A percentile compares a stretch with the other conserved stretches of the same genome.
These are phyloP conservation scores for Pseudogymnoascus sp. DNA, from an alignment of 2,329 filamentous ascomycete species.

Conservation along the genomic window DNA sequence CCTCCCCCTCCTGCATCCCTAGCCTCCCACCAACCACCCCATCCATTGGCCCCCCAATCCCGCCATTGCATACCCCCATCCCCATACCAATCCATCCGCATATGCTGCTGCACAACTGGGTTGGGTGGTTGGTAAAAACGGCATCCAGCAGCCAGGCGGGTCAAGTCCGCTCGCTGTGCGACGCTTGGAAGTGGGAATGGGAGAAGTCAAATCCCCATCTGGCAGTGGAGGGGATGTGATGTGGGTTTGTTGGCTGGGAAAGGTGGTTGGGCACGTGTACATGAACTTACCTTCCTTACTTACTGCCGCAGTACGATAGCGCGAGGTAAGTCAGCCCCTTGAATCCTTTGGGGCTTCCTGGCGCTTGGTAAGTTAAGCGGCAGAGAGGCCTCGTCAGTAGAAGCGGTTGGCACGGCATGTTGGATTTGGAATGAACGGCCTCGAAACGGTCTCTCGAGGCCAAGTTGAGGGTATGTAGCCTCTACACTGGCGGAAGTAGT, in stretches of 20 bases:
- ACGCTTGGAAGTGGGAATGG: neutral
- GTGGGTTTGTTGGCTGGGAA: neutral
- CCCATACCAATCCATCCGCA: neutral
- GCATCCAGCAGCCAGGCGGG: neutral
- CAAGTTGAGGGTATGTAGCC: neutral
- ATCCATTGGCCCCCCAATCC: neutral
- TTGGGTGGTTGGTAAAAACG: neutral
- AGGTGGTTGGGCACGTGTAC: constrained; percentile 5
- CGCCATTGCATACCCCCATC: neutral
- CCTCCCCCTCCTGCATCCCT: neutral
- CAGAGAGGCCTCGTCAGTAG: neutral
- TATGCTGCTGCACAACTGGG: neutral
- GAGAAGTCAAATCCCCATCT: too few relatives aligned
- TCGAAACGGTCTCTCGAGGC: neutral
- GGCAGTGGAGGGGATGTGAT: neutral
- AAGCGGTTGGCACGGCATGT: neutral
- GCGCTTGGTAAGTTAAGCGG: neutral
- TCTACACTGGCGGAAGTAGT: neutral
- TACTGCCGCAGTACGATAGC: too few relatives aligned
- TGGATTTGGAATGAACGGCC: neutral
- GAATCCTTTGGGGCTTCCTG: neutral
- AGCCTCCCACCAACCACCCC: neutral
- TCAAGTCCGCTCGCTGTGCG: neutral
- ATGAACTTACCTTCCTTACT: neutral
- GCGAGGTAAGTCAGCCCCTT: neutral